A percentile compares a stretch with the other conserved stretches of the same genome.
Conservation (phyloP, 306 rosid genomes). For the Rubus parviflorus region DNA sequence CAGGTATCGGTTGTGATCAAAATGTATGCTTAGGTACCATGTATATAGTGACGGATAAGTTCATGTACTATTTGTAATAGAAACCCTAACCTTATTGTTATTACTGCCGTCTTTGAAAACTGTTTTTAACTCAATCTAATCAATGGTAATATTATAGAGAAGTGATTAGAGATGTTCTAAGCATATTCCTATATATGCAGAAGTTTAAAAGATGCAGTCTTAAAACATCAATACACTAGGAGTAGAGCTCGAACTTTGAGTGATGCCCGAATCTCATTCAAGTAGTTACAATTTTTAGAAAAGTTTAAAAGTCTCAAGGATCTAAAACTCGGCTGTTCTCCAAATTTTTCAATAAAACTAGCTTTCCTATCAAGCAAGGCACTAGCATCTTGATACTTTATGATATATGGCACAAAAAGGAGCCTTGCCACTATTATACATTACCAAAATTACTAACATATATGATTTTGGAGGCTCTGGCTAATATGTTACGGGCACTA, state of each 20-base stretch:
- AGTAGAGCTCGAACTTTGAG: neutral
- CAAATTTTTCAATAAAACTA: neutral
- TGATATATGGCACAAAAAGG: neutral
- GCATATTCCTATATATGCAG: no score
- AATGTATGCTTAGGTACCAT: no score
- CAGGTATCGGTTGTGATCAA: no score
- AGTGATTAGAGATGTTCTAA: no score
- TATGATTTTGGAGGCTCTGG: neutral
- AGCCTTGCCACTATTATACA: slow-evolving; percentile 6
- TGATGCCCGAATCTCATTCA: neutral
- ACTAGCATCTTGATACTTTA: neutral
- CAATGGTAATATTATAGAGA: no score
- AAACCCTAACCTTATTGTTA: no score
- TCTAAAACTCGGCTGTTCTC: neutral
- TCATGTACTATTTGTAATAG: no score
- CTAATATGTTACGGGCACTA: slow-evolving; percentile 4
- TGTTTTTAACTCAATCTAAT: no score
- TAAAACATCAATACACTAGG: no score
- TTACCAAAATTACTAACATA: neutral
- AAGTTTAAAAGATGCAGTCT: no score
- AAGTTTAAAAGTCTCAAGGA: neutral
- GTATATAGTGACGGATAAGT: no score
- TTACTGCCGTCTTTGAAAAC: no score
- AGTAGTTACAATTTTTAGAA: neutral
- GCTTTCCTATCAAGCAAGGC: neutral